Evolutionary conservation across 1,284 basidiomycete genomes (phyloP).

Genomic region (Leccinum ponderosum): DNA sequence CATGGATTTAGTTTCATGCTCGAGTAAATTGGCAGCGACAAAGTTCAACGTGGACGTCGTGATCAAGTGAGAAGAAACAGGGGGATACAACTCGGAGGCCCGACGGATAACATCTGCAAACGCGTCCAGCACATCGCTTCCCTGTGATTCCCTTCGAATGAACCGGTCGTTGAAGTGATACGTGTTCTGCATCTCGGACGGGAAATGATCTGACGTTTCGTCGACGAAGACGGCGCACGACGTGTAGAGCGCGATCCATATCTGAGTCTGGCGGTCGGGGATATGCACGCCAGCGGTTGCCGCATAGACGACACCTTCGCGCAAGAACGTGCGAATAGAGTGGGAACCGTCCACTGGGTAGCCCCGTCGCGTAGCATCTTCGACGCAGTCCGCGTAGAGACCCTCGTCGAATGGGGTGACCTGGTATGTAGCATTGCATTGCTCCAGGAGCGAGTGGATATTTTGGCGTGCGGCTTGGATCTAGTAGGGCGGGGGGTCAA

Average conservation of each 20-base stretch:
- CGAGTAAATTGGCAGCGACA: constrained; percentile 25
- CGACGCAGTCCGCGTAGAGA: neutral
- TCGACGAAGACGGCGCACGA: constrained; percentile 27
- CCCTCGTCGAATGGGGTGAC: neutral
- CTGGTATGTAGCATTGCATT: neutral
- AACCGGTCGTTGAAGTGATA: neutral
- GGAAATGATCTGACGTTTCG: constrained; percentile 18
- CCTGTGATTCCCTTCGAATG: neutral
- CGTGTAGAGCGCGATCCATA: constrained; percentile 29
- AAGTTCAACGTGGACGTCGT: constrained; percentile 18
- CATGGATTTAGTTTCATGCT: constrained; percentile 28
- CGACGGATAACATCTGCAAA: neutral
- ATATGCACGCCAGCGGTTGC: constrained; percentile 1
- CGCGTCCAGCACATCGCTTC: neutral
- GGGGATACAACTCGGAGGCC: constrained; percentile 10
- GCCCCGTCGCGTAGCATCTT: neutral
- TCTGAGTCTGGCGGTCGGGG: constrained; percentile 1
- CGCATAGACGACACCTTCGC: neutral
- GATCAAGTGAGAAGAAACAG: constrained; percentile 23
- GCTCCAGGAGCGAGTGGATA: neutral
- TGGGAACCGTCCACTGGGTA: neutral
- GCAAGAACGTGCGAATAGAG: neutral
- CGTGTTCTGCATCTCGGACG: neutral
- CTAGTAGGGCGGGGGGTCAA: neutral
- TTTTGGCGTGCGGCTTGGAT: neutral